phyloP scores from a whole-genome alignment of 2,329 filamentous ascomycete genomes.

The Emmonsia crescens region DNA sequence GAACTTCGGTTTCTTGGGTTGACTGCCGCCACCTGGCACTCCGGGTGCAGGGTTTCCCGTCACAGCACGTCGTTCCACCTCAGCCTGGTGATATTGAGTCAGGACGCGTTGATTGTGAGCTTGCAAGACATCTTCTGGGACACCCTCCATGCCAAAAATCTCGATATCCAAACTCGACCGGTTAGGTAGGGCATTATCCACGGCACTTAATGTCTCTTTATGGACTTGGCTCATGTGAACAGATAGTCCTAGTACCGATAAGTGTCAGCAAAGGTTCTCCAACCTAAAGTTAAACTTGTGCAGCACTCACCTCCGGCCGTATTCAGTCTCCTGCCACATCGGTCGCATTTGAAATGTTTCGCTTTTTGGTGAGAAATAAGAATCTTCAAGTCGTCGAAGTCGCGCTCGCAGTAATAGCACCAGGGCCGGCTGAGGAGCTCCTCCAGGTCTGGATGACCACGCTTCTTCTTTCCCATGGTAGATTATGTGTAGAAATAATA shows the following conservation, averaged over 20 bases:
- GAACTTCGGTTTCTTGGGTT: conserved; percentile 55
- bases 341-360: conserved; percentile 98
- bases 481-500: background rate
- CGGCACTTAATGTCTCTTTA: conserved; percentile 76
- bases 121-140: conserved; percentile 73
- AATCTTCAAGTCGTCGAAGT: conserved; percentile 95
- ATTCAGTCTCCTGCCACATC: conserved; percentile 77
- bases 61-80: conserved; percentile 67
- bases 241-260: conserved; percentile 56
- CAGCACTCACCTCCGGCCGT: conserved; percentile 71
- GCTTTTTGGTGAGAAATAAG: conserved; percentile 95
- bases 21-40: conserved; percentile 30
- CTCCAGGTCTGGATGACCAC: conserved; percentile 73
- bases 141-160: conserved; percentile 97
- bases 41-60: conserved; percentile 77
- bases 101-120: conserved; percentile 80
- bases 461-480: conserved; percentile 79
- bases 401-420: conserved; percentile 99
- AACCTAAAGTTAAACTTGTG: background rate
- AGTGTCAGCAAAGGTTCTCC: background rate
- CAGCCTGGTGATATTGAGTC: conserved; percentile 71
- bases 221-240: conserved; percentile 99
- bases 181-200: conserved; percentile 87
- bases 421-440: conserved; percentile 77
- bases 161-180: conserved; percentile 79